phyloP scores from a whole-genome alignment of 176 grass and related monocot species.

The Avena sativa region DNA sequence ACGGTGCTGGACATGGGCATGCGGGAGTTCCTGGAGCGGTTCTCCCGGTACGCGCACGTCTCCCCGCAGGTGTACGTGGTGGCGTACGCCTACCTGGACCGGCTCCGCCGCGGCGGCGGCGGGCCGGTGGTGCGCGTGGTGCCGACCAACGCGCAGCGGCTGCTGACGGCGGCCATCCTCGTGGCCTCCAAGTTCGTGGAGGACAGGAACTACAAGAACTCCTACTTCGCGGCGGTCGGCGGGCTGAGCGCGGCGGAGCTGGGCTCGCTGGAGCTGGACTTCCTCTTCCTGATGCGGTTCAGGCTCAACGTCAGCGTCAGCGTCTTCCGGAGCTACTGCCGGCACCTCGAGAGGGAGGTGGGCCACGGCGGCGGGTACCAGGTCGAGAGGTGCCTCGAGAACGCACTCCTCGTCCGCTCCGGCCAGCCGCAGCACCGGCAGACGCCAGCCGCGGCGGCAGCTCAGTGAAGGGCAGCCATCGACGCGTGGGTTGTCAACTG shows the following conservation, averaged over 20 bases:
- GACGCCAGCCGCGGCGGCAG: slow-evolving; percentile 7
- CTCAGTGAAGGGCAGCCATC: neutral
- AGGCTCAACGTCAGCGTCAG: slow-evolving; percentile 73
- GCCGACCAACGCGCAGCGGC: slow-evolving; percentile 73
- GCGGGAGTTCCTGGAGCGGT: slow-evolving; percentile 69
- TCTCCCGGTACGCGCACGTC: slow-evolving; percentile 69
- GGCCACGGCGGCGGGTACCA: slow-evolving; percentile 71
- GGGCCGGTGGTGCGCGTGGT: slow-evolving; percentile 37
- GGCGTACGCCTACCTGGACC: slow-evolving; percentile 94
- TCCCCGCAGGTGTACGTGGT: slow-evolving; percentile 83
- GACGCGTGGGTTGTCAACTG: neutral
- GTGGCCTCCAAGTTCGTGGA: slow-evolving; percentile 95
- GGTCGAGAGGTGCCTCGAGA: slow-evolving; percentile 58
- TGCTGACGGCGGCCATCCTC: slow-evolving; percentile 74
- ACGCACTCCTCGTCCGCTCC: slow-evolving; percentile 53
- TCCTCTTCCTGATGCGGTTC: slow-evolving; percentile 89
- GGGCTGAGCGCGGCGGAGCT: slow-evolving; percentile 68
- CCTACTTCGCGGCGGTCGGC: slow-evolving; percentile 81
- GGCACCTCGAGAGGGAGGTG: slow-evolving; percentile 86
- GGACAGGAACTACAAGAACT: slow-evolving; percentile 86
- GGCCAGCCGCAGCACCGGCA: slow-evolving; percentile 38
- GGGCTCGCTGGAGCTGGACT: slow-evolving; percentile 69
- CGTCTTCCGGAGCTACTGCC: slow-evolving; percentile 82
- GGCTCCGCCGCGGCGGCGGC: slow-evolving; percentile 56
- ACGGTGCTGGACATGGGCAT: slow-evolving; percentile 77